Conservation (phyloP, 208 protist species). For the Acanthamoeba polyphaga region DNA sequence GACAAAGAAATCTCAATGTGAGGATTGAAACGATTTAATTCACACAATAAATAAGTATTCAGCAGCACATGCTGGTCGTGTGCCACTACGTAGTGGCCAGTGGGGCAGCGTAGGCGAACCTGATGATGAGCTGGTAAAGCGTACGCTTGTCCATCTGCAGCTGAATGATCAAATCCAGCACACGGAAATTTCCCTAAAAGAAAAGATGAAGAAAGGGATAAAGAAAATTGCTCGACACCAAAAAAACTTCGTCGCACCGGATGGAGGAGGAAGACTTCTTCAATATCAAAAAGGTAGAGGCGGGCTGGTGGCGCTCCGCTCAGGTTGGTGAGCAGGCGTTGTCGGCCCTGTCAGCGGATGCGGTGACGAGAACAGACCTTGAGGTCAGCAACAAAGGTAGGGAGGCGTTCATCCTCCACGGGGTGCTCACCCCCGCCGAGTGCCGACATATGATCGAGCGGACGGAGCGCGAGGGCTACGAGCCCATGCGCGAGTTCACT, state of each 20-base stretch:
- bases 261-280: background rate
- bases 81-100: too few relatives aligned
- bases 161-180: too few relatives aligned
- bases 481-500: background rate
- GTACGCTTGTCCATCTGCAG: background rate
- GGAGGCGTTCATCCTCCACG: background rate
- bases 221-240: too few relatives aligned
- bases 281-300: background rate
- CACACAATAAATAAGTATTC: background rate
- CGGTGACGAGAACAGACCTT: background rate
- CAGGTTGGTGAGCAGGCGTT: background rate
- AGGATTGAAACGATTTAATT: too few relatives aligned
- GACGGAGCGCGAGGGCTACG: slow-evolving; percentile 6
- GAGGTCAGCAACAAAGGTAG: background rate
- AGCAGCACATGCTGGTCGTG: too few relatives aligned
- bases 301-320: background rate
- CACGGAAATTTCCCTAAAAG: too few relatives aligned
- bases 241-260: too few relatives aligned
- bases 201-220: background rate
- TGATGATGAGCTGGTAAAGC: slow-evolving; percentile 54
- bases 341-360: background rate
- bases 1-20: too few relatives aligned
- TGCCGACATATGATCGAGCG: background rate
- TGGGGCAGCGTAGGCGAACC: background rate
- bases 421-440: slow-evolving; percentile 21